These are phyloP conservation scores for Aspergillus intermedius DNA, from an alignment of 2,329 filamentous ascomycete species.

Conservation along the genomic window DNA sequence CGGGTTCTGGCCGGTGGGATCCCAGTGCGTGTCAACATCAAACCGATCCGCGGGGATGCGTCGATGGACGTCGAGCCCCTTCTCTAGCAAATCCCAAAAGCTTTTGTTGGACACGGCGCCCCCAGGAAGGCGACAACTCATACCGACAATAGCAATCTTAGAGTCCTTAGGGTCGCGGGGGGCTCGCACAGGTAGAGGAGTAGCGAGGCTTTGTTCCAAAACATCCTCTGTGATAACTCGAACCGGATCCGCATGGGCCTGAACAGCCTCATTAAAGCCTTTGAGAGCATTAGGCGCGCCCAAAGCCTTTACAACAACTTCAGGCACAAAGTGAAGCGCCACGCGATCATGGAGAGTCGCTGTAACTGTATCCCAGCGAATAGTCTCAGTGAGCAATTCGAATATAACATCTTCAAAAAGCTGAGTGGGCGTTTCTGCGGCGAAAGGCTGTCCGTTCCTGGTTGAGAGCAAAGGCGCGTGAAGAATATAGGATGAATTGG, in stretches of 20 bases:
- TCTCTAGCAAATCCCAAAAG: background rate
- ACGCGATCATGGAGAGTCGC: conserved; percentile 14
- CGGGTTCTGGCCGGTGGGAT: conserved; percentile 25
- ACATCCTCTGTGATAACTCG: conserved; percentile 12
- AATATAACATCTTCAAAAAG: conserved; percentile 14
- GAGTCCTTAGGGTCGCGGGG: conserved; percentile 2
- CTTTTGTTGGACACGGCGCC: conserved; percentile 2
- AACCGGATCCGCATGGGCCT: background rate
- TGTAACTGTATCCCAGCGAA: conserved; percentile 15
- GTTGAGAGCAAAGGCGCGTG: conserved; percentile 12
- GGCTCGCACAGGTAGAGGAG: background rate
- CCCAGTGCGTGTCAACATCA: conserved; percentile 27
- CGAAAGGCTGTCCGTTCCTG: conserved; percentile 10
- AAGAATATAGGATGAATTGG: background rate
- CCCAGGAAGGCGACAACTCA: conserved; percentile 2
- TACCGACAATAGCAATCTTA: background rate
- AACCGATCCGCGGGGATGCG: conserved; percentile 29
- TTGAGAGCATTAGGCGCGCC: conserved; percentile 21
- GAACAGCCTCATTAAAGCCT: conserved; percentile 18
- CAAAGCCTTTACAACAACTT: conserved; percentile 19
- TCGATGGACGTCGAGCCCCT: conserved; percentile 22
- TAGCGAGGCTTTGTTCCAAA: conserved; percentile 14
- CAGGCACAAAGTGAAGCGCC: conserved; percentile 4
- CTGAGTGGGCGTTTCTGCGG: conserved; percentile 5
- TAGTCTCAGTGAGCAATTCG: conserved; percentile 15